These are phyloP conservation scores for Protea cynaroides DNA, from an alignment of 164 flowering plant genomes.

Conservation along the genomic window DNA sequence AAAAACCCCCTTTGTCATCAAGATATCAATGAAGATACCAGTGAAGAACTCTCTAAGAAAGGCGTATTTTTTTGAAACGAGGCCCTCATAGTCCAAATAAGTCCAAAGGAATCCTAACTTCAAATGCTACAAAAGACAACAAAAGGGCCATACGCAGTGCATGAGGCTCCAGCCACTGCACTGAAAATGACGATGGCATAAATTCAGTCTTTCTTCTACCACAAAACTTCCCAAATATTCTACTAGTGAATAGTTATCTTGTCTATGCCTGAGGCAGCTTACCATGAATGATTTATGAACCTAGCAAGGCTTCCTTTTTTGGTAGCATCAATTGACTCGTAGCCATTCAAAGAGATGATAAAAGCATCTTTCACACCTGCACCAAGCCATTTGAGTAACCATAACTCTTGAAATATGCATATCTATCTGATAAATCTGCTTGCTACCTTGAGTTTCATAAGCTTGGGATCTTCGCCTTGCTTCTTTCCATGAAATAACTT, in stretches of 20 bases:
- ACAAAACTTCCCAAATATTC: background rate
- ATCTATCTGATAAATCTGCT: slow-evolving; percentile 1
- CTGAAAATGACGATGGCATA: no score
- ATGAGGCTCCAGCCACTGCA: no score
- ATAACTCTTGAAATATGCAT: background rate
- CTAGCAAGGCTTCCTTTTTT: slow-evolving; percentile 93
- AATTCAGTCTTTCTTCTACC: no score
- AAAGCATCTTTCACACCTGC: slow-evolving; percentile 86
- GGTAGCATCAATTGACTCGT: slow-evolving; percentile 87
- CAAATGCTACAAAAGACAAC: background rate
- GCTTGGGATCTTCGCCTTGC: slow-evolving; percentile 70
- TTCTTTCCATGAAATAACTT: slow-evolving; percentile 86
- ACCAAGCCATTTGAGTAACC: slow-evolving; percentile 18
- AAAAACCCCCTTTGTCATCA: no score
- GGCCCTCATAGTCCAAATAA: no score
- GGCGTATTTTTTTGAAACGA: no score
- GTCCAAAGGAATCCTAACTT: no score
- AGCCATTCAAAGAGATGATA: slow-evolving; percentile 72
- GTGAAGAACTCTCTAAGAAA: no score
- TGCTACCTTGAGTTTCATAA: slow-evolving; percentile 70
- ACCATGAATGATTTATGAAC: slow-evolving; percentile 98
- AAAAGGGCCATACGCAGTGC: background rate
- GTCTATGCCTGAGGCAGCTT: slow-evolving; percentile 17
- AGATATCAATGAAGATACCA: no score
- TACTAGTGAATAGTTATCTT: background rate